phyloP scores from a whole-genome alignment of 2,329 filamentous ascomycete species.

The Fonsecaea pedrosoi region DNA sequence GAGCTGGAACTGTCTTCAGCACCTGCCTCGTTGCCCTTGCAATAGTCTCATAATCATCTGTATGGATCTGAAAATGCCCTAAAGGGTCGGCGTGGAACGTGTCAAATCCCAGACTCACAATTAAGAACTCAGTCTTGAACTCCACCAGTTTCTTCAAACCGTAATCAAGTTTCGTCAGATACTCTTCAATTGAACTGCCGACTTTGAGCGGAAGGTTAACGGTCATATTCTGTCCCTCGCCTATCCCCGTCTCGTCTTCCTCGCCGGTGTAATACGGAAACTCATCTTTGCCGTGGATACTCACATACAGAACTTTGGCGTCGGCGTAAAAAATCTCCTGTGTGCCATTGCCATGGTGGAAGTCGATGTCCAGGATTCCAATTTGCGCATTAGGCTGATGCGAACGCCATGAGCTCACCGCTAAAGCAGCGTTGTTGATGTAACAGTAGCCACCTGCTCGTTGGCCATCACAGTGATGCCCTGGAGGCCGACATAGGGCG shows the following conservation, averaged over 20 bases:
- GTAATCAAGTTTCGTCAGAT: conserved; percentile 33
- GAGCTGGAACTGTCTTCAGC: conserved; percentile 30
- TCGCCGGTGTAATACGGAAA: conserved; percentile 44
- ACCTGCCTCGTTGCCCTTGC: conserved; percentile 29
- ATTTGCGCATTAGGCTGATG: conserved; percentile 24
- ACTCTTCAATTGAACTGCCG: conserved; percentile 34
- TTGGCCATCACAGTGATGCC: conserved; percentile 40
- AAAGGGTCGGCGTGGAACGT: conserved; percentile 40
- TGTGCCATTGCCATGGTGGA: conserved; percentile 41
- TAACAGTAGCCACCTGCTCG: conserved; percentile 41
- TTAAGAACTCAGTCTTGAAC: conserved; percentile 34
- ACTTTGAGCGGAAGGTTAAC: conserved; percentile 38
- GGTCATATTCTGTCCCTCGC: conserved; percentile 33
- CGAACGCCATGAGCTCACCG: conserved; percentile 32
- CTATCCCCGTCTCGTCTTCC: conserved; percentile 30
- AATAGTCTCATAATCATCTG: conserved; percentile 38
- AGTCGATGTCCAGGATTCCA: conserved; percentile 40
- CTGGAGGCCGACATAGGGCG: conserved; percentile 39
- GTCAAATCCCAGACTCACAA: conserved; percentile 40
- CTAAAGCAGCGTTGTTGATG: conserved; percentile 39
- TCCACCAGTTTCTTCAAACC: conserved; percentile 28
- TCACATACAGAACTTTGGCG: conserved; percentile 43
- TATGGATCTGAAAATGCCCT: conserved; percentile 38
- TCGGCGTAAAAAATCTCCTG: conserved; percentile 44
- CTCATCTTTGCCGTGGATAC: conserved; percentile 46